A percentile compares a stretch with the other conserved stretches of the same genome.
These are phyloP conservation scores for Fusarium tjaetaba DNA, from an alignment of 2,329 filamentous ascomycete species.

Conservation along the genomic window DNA sequence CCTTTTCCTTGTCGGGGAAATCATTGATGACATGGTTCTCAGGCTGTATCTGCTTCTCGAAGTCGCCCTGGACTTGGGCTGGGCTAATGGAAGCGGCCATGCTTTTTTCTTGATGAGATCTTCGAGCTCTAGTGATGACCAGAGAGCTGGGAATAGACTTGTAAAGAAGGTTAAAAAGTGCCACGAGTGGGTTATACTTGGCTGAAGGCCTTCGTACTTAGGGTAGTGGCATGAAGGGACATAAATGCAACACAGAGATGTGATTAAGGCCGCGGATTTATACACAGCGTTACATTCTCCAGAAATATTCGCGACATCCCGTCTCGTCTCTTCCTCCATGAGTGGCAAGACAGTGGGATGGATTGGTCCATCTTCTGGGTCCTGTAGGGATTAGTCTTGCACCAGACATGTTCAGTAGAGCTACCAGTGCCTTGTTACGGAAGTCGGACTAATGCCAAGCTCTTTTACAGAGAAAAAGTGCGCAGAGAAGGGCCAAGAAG, in stretches of 20 bases:
- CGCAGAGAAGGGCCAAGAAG: not conserved
- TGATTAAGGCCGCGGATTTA: conserved; percentile 15
- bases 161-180: not conserved
- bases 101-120: not conserved
- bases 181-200: not conserved
- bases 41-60: conserved; percentile 32
- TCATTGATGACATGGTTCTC: conserved; percentile 9
- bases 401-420: not conserved
- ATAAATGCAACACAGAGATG: not conserved
- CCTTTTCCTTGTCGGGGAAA: conserved; percentile 20
- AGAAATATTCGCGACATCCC: not conserved
- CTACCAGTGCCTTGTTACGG: conserved; percentile 8
- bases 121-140: not conserved
- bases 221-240: not conserved
- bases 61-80: conserved; percentile 12
- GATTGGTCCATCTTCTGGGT: not conserved
- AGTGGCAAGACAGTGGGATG: conserved; percentile 11
- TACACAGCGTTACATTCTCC: conserved; percentile 19
- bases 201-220: not conserved
- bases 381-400: not conserved
- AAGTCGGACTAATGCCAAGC: conserved; percentile 32
- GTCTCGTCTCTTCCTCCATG: not conserved
- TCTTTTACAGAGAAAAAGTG: not conserved
- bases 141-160: not conserved
- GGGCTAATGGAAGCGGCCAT: conserved; percentile 9